Evolutionary conservation across 73 alveolate genomes (phyloP).

Genomic region (Paramecium pentaurelia): DNA sequence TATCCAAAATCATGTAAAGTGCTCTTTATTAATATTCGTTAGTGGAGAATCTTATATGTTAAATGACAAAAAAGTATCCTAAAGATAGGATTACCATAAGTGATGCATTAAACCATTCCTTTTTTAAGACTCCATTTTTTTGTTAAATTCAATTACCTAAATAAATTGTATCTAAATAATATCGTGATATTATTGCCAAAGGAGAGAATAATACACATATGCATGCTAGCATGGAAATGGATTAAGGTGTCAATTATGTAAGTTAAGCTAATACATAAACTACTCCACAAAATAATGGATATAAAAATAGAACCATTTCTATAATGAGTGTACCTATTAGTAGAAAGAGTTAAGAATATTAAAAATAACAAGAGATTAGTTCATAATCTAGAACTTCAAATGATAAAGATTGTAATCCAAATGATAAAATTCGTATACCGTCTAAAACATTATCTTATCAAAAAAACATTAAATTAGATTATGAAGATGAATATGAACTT

Average conservation of each 20-base stretch:
- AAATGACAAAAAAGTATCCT: slow-evolving; percentile 30
- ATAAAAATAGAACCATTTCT: neutral
- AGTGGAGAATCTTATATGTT: neutral
- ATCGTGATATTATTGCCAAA: neutral
- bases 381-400: neutral
- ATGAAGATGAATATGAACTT: neutral
- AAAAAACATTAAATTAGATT: neutral
- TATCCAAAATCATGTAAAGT: slow-evolving; percentile 10
- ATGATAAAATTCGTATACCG: neutral
- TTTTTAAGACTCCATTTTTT: neutral
- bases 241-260: neutral
- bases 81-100: neutral
- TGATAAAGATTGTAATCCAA: neutral
- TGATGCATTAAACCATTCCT: slow-evolving; percentile 6
- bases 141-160: neutral
- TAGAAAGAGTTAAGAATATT: neutral
- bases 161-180: neutral
- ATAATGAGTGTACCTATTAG: neutral
- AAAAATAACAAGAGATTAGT: neutral
- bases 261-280: neutral
- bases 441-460: neutral
- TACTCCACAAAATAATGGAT: neutral
- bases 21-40: neutral
- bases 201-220: neutral
- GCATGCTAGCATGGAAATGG: slow-evolving; percentile 29